These are phyloP conservation scores for Kwoniella heveanensis DNA, from an alignment of 768 basidiomycete species.

Conservation along the genomic window DNA sequence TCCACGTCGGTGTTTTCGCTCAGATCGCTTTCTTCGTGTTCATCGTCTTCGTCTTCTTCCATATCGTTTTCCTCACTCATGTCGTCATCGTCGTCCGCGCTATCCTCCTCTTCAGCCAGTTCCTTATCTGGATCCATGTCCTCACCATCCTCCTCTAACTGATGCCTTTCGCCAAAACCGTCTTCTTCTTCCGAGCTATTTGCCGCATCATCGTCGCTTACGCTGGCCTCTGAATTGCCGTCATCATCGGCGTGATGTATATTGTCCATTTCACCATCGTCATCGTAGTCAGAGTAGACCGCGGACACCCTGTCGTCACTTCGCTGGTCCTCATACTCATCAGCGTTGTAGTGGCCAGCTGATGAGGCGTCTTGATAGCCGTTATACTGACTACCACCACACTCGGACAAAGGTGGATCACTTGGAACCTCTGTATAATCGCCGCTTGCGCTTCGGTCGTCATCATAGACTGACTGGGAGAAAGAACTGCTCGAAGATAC, in stretches of 20 bases:
- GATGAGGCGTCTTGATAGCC: background rate
- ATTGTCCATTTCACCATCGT: background rate
- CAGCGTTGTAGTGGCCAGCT: background rate
- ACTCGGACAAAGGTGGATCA: background rate
- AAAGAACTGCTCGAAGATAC: background rate
- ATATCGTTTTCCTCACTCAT: slow-evolving; percentile 7
- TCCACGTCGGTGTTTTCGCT: slow-evolving; percentile 2
- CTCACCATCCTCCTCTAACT: background rate
- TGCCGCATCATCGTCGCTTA: slow-evolving; percentile 5
- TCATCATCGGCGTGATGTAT: background rate
- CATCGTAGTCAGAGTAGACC: background rate
- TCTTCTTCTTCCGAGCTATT: background rate
- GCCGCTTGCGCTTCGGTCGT: background rate
- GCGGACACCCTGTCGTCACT: background rate
- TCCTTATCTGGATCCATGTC: no score
- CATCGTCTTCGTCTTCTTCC: slow-evolving; percentile 6
- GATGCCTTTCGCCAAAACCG: background rate
- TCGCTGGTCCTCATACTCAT: background rate
- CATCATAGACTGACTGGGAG: background rate
- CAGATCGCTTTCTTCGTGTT: slow-evolving; percentile 1
- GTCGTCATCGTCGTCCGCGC: background rate
- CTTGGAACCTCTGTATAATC: background rate
- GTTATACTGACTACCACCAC: background rate
- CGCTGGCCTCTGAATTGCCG: background rate
- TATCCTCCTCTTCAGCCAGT: no score